Conservation (phyloP, 306 rosid genomes). For the Lotus japonicus region DNA sequence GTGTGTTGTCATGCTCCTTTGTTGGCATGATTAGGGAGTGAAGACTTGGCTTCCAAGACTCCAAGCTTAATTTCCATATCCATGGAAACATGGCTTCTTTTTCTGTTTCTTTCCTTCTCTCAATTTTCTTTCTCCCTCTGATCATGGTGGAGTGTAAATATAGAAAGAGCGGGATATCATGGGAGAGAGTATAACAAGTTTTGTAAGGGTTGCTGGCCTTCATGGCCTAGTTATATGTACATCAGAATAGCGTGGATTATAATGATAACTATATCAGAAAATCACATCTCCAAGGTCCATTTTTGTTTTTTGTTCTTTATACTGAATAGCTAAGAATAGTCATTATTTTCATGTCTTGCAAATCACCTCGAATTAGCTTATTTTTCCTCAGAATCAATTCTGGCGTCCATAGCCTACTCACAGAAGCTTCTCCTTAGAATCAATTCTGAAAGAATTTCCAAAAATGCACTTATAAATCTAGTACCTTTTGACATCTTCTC, state of each 20-base stretch:
- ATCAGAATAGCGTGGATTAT: constrained; percentile 33
- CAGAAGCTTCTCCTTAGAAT: no score
- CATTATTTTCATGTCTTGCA: background rate
- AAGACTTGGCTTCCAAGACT: background rate
- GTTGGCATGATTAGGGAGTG: constrained; percentile 70
- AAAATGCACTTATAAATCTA: background rate
- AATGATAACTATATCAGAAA: constrained; percentile 1
- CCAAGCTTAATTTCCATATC: background rate
- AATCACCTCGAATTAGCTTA: background rate
- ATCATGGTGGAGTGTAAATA: constrained; percentile 44
- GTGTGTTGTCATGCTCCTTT: constrained; percentile 92
- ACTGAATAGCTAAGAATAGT: background rate
- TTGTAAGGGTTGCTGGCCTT: constrained; percentile 30
- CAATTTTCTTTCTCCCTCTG: constrained; percentile 1
- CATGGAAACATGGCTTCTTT: background rate
- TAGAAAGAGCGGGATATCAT: constrained; percentile 15
- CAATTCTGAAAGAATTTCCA: no score
- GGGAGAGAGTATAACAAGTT: constrained; percentile 25
- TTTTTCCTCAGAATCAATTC: no score
- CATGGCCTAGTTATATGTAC: constrained; percentile 32
- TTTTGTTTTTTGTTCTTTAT: background rate
- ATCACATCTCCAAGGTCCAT: background rate
- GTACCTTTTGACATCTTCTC: background rate
- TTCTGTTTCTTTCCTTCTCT: background rate
- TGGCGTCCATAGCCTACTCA: no score